phyloP scores from a whole-genome alignment of 768 basidiomycete species.

The Mycena haematopus region DNA sequence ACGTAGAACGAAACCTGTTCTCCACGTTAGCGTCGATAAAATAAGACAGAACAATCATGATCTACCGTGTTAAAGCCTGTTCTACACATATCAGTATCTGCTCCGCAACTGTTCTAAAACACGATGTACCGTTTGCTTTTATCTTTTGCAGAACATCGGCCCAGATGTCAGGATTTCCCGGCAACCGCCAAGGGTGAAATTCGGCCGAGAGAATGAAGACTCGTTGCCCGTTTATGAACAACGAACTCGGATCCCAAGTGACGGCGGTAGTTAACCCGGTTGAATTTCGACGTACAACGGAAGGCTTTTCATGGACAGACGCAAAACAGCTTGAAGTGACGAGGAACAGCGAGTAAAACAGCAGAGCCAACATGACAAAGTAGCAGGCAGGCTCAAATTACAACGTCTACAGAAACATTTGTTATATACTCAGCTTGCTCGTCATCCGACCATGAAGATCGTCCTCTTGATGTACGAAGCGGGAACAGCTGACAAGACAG shows the following conservation, averaged over 20 bases:
- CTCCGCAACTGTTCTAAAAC: too few species aligned
- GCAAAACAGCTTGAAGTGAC: constrained; percentile 15
- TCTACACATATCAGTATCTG: too few species aligned
- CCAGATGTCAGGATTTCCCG: constrained; percentile 59
- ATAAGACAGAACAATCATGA: not conserved
- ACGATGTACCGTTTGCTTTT: constrained; percentile 52
- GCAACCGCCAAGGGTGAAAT: constrained; percentile 65
- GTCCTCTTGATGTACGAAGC: not conserved
- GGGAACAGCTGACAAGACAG: constrained; percentile 14
- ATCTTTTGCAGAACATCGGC: constrained; percentile 67
- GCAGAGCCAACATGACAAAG: constrained; percentile 21
- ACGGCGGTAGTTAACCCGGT: constrained; percentile 56
- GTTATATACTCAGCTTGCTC: constrained; percentile 6
- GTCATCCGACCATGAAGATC: constrained; percentile 19
- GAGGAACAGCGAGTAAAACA: constrained; percentile 15
- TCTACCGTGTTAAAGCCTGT: constrained; percentile 54
- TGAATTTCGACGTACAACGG: constrained; percentile 37
- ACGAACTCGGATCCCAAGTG: constrained; percentile 66
- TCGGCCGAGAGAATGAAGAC: constrained; percentile 67
- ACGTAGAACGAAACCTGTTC: constrained; percentile 57
- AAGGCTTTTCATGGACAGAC: constrained; percentile 7
- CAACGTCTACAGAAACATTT: not conserved
- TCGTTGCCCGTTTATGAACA: constrained; percentile 63
- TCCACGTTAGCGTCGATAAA: not conserved
- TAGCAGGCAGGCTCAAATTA: constrained; percentile 10